Percentiles rank a stretch among this genome's conserved stretches.
These are phyloP conservation scores for Golubevia sp. DNA, from an alignment of 1,284 basidiomycete genomes.

Conservation along the genomic window DNA sequence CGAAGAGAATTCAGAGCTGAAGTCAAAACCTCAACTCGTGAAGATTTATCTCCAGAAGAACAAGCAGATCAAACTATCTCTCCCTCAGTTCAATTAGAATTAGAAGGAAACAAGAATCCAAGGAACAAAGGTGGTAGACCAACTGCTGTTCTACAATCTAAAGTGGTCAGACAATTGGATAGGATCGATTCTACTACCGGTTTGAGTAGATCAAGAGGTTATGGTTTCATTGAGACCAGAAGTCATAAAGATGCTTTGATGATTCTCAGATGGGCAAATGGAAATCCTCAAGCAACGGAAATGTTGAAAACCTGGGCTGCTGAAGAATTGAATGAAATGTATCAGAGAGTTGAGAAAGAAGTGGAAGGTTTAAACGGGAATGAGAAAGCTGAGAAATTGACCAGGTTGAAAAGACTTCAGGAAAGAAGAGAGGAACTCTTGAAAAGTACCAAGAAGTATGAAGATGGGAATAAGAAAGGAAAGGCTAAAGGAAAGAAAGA, in stretches of 20 bases:
- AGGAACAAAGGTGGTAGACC: conserved; percentile 63
- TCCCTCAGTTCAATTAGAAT: conserved; percentile 5
- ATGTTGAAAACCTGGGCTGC: neutral
- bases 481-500: conserved; percentile 21
- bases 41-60: conserved; percentile 76
- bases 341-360: conserved; percentile 1
- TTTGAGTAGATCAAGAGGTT: conserved; percentile 85
- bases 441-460: neutral
- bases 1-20: conserved; percentile 79
- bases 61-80: conserved; percentile 64
- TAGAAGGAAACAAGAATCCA: too few species aligned
- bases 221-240: conserved; percentile 92
- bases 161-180: conserved; percentile 84
- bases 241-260: conserved; percentile 86
- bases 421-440: conserved; percentile 27
- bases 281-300: conserved; percentile 66
- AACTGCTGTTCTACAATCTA: conserved; percentile 76
- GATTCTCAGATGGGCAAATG: conserved; percentile 91
- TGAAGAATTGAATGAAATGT: neutral
- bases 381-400: conserved; percentile 17
- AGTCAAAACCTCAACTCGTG: conserved; percentile 71
- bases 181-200: conserved; percentile 85
- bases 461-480: conserved; percentile 5
- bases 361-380: conserved; percentile 12
- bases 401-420: conserved; percentile 34